A percentile compares a stretch with the other conserved stretches of the same genome.
Evolutionary conservation across 2,329 filamentous ascomycete species (phyloP).

Genomic region (Phoma sp.): DNA sequence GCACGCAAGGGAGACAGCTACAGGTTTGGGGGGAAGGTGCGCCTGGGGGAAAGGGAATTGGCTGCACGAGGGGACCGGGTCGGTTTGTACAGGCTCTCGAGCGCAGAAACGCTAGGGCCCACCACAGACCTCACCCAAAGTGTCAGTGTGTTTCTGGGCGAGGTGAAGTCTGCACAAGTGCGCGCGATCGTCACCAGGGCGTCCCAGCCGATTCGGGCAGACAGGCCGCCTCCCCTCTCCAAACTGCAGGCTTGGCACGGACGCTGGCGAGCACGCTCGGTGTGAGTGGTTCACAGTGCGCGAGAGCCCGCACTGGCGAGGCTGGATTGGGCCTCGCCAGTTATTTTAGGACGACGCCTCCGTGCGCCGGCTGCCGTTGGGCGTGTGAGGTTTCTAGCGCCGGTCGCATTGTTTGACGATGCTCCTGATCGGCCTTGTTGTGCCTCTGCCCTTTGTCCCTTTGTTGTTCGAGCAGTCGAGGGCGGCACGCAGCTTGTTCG

Average conservation of each 20-base stretch:
- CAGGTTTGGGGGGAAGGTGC: conserved; percentile 24
- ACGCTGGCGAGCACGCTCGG: conserved; percentile 4
- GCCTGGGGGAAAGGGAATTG: conserved; percentile 21
- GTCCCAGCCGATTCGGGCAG: conserved; percentile 21
- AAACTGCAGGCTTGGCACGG: conserved; percentile 18
- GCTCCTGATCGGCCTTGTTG: conserved; percentile 14
- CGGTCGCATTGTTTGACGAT: conserved; percentile 29
- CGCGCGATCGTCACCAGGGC: conserved; percentile 34
- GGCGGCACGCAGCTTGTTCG: background rate
- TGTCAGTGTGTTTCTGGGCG: conserved; percentile 13
- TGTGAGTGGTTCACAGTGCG: conserved; percentile 14
- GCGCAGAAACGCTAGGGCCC: conserved; percentile 26
- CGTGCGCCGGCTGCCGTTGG: conserved; percentile 30
- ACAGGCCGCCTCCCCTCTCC: conserved; percentile 20
- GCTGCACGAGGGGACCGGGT: conserved; percentile 27
- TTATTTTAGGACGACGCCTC: conserved; percentile 33
- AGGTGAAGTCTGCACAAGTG: conserved; percentile 11
- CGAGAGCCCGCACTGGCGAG: conserved; percentile 10
- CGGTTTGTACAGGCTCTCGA: conserved; percentile 35
- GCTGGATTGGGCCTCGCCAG: conserved; percentile 18
- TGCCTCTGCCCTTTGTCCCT: conserved; percentile 8
- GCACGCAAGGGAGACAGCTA: conserved; percentile 29
- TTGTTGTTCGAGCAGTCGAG: conserved; percentile 6
- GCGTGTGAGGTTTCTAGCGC: conserved; percentile 24
- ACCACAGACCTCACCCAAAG: conserved; percentile 10